A percentile compares a stretch with the other conserved stretches of the same genome.
phyloP scores from a whole-genome alignment of 1,139 yeast genomes.

The Hemisphaericaspora lyxosophila region DNA sequence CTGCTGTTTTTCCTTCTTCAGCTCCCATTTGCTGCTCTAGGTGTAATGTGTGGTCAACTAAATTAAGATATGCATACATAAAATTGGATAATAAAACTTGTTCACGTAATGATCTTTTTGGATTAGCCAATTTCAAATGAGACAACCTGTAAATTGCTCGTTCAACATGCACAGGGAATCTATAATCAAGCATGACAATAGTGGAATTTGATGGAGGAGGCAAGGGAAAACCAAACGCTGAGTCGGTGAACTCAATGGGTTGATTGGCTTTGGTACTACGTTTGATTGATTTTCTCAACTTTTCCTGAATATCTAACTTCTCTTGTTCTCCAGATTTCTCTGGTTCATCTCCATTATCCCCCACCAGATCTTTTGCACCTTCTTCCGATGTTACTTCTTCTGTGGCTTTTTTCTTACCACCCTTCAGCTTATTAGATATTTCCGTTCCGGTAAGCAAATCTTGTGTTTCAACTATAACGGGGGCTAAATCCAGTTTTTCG shows the following conservation, averaged over 20 bases:
- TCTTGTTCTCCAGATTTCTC: conserved; percentile 26
- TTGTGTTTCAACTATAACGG: not conserved
- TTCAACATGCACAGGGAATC: conserved; percentile 94
- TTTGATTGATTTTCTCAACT: conserved; percentile 43
- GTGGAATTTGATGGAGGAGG: conserved; percentile 79
- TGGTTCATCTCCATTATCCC: conserved; percentile 10
- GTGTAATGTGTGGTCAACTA: conserved; percentile 86
- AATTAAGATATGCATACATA: conserved; percentile 94
- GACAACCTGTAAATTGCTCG: conserved; percentile 91
- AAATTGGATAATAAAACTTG: conserved; percentile 91
- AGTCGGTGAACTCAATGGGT: conserved; percentile 74
- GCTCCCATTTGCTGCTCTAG: conserved; percentile 53
- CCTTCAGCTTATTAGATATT: conserved; percentile 8
- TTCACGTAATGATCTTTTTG: conserved; percentile 84
- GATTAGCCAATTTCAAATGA: conserved; percentile 90
- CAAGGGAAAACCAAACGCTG: conserved; percentile 82
- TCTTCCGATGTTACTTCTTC: conserved; percentile 7
- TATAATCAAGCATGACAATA: conserved; percentile 72
- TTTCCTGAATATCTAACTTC: conserved; percentile 47
- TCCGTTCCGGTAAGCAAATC: not conserved
- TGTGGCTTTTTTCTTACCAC: conserved; percentile 5
- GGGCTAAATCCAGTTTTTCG: not conserved
- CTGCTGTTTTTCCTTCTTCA: conserved; percentile 14
- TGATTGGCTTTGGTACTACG: conserved; percentile 56
- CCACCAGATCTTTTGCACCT: conserved; percentile 6